Conservation (phyloP, 176 grass and related monocot species). For the Chloris gayana region DNA sequence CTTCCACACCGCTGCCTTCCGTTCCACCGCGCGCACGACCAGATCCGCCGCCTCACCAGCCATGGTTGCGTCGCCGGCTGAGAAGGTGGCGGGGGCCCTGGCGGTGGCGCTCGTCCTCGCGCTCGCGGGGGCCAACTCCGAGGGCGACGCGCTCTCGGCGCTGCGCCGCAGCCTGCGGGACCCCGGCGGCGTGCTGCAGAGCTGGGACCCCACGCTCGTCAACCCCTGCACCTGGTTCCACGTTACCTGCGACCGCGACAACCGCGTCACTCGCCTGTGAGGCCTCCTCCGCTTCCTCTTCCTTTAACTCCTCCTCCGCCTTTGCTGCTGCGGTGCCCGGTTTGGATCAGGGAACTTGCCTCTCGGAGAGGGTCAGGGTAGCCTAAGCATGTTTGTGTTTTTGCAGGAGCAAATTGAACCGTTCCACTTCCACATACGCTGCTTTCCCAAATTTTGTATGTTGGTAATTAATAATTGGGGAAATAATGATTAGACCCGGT, state of each 20-base stretch:
- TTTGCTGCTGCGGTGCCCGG: no score
- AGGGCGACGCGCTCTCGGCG: constrained; percentile 85
- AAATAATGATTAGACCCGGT: not conserved
- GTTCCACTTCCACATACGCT: not conserved
- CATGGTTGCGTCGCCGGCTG: constrained; percentile 29
- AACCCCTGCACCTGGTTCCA: constrained; percentile 99
- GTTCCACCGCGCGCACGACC: constrained; percentile 4
- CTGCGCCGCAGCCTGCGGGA: constrained; percentile 77
- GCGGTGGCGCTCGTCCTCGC: constrained; percentile 33
- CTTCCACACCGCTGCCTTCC: not conserved
- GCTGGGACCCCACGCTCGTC: constrained; percentile 94
- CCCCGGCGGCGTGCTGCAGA: constrained; percentile 90
- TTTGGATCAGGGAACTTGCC: not conserved
- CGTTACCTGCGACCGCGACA: constrained; percentile 80
- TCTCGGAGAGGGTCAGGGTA: not conserved
- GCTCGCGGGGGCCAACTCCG: constrained; percentile 64
- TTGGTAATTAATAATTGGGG: not conserved
- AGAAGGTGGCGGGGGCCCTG: constrained; percentile 22
- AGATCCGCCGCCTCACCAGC: constrained; percentile 31
- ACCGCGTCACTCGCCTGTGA: constrained; percentile 86
- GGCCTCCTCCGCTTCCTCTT: not conserved
- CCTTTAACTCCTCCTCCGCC: not conserved
- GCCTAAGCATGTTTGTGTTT: no score
- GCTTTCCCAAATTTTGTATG: not conserved
- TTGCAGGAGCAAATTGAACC: not conserved